Evolutionary conservation across 805 yeast genomes (phyloP).

Genomic region (Saturnispora saitoi): DNA sequence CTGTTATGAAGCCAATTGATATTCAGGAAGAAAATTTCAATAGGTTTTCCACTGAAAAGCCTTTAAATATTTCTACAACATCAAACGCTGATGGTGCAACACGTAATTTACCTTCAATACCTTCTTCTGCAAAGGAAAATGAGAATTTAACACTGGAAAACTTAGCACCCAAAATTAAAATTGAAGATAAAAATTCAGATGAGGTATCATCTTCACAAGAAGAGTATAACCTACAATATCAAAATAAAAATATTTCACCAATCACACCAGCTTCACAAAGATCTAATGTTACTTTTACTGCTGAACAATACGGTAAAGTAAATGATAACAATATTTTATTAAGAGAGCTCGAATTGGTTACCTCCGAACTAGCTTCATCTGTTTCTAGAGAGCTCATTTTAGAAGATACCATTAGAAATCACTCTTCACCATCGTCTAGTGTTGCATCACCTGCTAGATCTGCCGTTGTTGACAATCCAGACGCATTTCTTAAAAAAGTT

Average conservation of each 20-base stretch:
- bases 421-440: background rate
- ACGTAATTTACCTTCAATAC: background rate
- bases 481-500: background rate
- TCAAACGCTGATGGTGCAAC: background rate
- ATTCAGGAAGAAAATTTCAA: background rate
- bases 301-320: slow-evolving; percentile 56
- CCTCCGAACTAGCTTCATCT: slow-evolving; percentile 65
- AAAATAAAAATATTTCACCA: slow-evolving; percentile 4
- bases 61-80: background rate
- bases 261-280: slow-evolving; percentile 9
- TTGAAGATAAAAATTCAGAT: background rate
- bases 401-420: slow-evolving; percentile 29
- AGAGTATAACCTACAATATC: background rate
- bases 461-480: background rate
- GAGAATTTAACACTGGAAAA: background rate
- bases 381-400: slow-evolving; percentile 59
- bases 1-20: background rate
- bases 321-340: slow-evolving; percentile 50
- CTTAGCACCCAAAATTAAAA: background rate
- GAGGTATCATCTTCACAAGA: background rate
- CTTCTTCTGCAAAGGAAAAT: background rate
- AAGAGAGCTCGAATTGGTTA: slow-evolving; percentile 57
- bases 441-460: background rate
- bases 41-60: slow-evolving; percentile 5
- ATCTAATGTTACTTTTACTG: slow-evolving; percentile 30